Evolutionary conservation across 371 early-diverging fungal species (phyloP), one percentile per base, ranked within the genome.

Genomic region (Entomophthora muscae): DNA sequence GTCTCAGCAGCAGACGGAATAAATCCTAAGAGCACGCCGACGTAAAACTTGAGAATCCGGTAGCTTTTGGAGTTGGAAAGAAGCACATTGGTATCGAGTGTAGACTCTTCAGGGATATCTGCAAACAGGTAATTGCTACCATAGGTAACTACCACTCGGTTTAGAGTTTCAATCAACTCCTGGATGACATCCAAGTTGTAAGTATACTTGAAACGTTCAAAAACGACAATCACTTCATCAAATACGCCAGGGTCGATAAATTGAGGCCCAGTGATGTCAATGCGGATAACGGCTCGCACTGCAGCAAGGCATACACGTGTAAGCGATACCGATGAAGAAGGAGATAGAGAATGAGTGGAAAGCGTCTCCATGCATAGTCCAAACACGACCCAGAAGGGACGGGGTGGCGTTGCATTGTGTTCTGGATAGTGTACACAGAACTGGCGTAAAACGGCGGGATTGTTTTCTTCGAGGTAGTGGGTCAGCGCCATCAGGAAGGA

Each of bases 281-380:
- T 72, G 1, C 72, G 72, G 13, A 78, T 57, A 63, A 76, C 73
- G 3, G 78, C 75, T 17, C 66, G 69, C 5, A 78, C 64, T 0
- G 76, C 70, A 10, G 66, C 65, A 7, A 77, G 64, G 66, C 75
- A 77, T 24, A 75, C 72, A 0, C 67, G 66, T 57, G 76, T 69
- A 1, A 72, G 68, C 28, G 27, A 28, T 0, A 71, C 57, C 2
- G 70, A 67, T 3, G 69, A 65, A 7, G 67, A 71, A 2, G 71
- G 68, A 53, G 73, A 72, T 13, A 31, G 22, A 0, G 74, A 73
- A 0, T 73, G 71, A 23, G 75, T 72, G 0, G 84, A 78, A n/a
- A 81, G 64, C 30, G 75, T 75, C 67, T 84, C 84, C 28, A 84
- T 73, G 57, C 83, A 83, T 0, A 86, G 67, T 23, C 86, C 85